These are phyloP conservation scores for Pelargonium myrrhifolium DNA, from an alignment of 441 rosid genomes.

Conservation along the genomic window DNA sequence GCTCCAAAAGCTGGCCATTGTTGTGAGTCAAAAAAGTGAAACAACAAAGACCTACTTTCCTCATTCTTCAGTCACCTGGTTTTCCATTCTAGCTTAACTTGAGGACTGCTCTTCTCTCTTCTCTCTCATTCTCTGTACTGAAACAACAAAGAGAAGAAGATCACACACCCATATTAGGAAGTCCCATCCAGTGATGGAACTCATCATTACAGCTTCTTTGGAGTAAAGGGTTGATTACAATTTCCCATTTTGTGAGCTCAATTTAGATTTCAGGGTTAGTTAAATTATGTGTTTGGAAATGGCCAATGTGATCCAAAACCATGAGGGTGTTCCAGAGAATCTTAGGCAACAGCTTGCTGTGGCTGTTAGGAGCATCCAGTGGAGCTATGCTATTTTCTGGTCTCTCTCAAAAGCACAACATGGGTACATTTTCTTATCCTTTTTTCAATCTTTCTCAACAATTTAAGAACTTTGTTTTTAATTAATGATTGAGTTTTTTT, in stretches of 20 bases:
- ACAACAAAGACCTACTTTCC: constrained; percentile 5
- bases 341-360: constrained; percentile 46
- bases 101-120: too few species aligned
- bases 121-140: too few species aligned
- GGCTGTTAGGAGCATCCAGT: constrained; percentile 48
- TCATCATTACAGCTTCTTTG: not conserved
- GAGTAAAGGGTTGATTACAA: not conserved
- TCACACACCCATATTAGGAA: not conserved
- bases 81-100: not conserved
- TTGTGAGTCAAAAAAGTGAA: not conserved
- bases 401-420: constrained; percentile 39
- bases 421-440: constrained; percentile 28
- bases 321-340: constrained; percentile 27
- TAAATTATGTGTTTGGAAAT: constrained; percentile 24
- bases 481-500: not conserved
- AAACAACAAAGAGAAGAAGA: not conserved
- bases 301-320: constrained; percentile 33
- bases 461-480: not conserved
- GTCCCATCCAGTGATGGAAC: not conserved
- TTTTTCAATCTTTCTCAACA: not conserved
- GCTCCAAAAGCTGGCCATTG: not conserved
- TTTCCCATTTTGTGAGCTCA: not conserved
- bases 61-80: not conserved
- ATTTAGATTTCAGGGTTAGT: not conserved
- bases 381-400: constrained; percentile 70